These are phyloP conservation scores for Phialophora expanda DNA, from an alignment of 2,329 filamentous ascomycete species.

Conservation along the genomic window DNA sequence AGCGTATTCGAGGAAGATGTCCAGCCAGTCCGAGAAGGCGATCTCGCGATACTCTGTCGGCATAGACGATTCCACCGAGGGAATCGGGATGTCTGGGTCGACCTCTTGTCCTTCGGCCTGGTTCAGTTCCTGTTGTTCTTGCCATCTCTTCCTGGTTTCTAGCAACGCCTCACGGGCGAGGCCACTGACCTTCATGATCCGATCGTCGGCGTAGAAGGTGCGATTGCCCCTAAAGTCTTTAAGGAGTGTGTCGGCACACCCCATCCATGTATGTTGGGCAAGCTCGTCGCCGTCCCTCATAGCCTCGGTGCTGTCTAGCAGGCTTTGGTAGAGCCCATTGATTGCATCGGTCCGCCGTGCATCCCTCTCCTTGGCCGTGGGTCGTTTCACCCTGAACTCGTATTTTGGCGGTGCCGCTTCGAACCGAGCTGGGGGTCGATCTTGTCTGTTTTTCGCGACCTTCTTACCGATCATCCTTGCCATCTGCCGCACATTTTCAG, in stretches of 20 bases:
- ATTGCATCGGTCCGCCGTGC: conserved; percentile 50
- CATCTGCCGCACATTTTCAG: not conserved
- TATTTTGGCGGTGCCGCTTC: conserved; percentile 21
- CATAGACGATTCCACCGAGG: conserved; percentile 25
- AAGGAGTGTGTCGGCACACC: conserved; percentile 63
- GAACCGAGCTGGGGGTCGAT: conserved; percentile 14
- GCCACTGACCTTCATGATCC: conserved; percentile 57
- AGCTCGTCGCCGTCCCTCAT: conserved; percentile 57
- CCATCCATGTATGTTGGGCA: conserved; percentile 62
- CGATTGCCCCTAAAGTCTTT: conserved; percentile 66
- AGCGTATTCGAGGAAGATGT: conserved; percentile 87
- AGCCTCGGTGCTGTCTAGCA: conserved; percentile 54
- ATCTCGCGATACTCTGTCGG: conserved; percentile 71
- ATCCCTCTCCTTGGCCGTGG: conserved; percentile 44
- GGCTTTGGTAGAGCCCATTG: conserved; percentile 52
- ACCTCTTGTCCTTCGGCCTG: conserved; percentile 4
- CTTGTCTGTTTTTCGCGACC: conserved; percentile 12
- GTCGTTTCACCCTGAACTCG: conserved; percentile 35
- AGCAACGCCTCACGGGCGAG: conserved; percentile 50
- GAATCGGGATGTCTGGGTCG: conserved; percentile 27
- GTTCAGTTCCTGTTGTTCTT: conserved; percentile 10
- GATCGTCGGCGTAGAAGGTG: conserved; percentile 62
- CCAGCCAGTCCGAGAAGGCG: conserved; percentile 81
- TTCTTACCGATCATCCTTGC: conserved; percentile 2
- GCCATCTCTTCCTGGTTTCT: conserved; percentile 38